Evolutionary conservation across 352 stramenopile genomes (phyloP).

Genomic region (Phytopythium aichiense): DNA sequence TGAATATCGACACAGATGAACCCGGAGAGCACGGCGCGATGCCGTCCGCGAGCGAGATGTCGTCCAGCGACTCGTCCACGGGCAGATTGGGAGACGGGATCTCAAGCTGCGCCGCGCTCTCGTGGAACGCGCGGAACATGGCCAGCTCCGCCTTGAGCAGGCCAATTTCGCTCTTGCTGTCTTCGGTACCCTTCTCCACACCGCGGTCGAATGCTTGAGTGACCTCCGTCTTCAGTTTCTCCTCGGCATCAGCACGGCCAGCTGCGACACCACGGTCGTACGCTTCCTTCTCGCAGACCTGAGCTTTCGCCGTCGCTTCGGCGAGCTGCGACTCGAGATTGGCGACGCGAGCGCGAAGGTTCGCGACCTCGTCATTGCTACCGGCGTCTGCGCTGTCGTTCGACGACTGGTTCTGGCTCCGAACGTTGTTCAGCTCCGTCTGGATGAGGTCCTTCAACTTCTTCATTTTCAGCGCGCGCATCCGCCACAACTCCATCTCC

Average conservation of each 20-base stretch:
- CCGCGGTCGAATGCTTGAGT: slow-evolving; percentile 28
- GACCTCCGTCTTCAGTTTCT: slow-evolving; percentile 26
- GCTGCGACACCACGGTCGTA: slow-evolving; percentile 39
- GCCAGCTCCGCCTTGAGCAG: slow-evolving; percentile 40
- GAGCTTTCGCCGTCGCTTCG: slow-evolving; percentile 23
- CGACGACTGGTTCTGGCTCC: slow-evolving; percentile 7
- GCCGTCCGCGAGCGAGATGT: slow-evolving; percentile 35
- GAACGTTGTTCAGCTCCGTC: slow-evolving; percentile 40
- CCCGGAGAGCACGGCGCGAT: slow-evolving; percentile 30
- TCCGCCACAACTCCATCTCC: slow-evolving; percentile 77
- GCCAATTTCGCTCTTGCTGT: slow-evolving; percentile 35
- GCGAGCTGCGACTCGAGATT: slow-evolving; percentile 33
- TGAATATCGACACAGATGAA: slow-evolving; percentile 42
- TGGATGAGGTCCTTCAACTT: slow-evolving; percentile 75
- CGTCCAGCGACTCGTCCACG: slow-evolving; percentile 25
- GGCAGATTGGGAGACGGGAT: slow-evolving; percentile 4
- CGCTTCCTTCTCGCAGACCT: slow-evolving; percentile 29
- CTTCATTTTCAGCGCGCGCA: slow-evolving; percentile 82
- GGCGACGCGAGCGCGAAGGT: slow-evolving; percentile 28
- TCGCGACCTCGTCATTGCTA: slow-evolving; percentile 17
- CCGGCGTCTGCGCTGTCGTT: neutral
- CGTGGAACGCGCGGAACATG: slow-evolving; percentile 44
- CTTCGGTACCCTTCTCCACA: slow-evolving; percentile 29
- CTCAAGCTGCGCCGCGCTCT: slow-evolving; percentile 28
- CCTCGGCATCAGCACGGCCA: slow-evolving; percentile 32